Conservation (phyloP, 495 filamentous ascomycete genomes). For the Xylaria grammica region DNA sequence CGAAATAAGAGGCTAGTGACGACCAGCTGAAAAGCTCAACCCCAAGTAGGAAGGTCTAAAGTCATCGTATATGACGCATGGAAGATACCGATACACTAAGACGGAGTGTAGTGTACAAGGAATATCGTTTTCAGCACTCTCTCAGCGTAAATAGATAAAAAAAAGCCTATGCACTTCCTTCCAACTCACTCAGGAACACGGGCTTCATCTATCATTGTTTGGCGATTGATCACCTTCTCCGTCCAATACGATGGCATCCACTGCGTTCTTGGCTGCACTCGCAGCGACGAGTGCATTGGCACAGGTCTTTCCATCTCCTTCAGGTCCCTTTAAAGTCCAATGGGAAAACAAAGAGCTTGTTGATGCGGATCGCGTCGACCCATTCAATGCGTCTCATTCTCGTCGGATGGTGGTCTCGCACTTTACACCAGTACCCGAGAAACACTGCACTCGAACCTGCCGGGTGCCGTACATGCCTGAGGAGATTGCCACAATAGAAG, state of each 20-base stretch:
- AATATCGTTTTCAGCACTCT: too few species aligned
- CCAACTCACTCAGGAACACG: too few species aligned
- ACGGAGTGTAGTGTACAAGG: too few species aligned
- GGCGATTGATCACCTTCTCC: background rate
- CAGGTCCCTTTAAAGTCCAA: constrained; percentile 12
- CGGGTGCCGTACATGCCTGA: constrained; percentile 14
- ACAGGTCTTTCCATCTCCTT: constrained; percentile 11
- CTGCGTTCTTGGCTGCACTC: constrained; percentile 2
- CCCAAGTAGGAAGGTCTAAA: constrained; percentile 19
- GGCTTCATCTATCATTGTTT: background rate
- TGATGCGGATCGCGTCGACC: constrained; percentile 13
- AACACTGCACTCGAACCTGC: background rate
- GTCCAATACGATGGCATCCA: background rate
- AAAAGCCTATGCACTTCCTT: background rate
- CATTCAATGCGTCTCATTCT: constrained; percentile 12
- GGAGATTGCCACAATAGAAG: constrained; percentile 8
- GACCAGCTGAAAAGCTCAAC: constrained; percentile 10
- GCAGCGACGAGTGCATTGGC: constrained; percentile 5
- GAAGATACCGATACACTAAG: background rate
- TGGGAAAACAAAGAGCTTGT: constrained; percentile 18
- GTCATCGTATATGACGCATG: background rate
- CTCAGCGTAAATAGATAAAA: too few species aligned
- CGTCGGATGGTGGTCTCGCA: constrained; percentile 21
- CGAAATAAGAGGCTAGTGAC: background rate
- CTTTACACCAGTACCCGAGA: constrained; percentile 7